A percentile compares a stretch with the other conserved stretches of the same genome.
Evolutionary conservation across 2,329 filamentous ascomycete genomes (phyloP).

Genomic region (Beauveria australis): DNA sequence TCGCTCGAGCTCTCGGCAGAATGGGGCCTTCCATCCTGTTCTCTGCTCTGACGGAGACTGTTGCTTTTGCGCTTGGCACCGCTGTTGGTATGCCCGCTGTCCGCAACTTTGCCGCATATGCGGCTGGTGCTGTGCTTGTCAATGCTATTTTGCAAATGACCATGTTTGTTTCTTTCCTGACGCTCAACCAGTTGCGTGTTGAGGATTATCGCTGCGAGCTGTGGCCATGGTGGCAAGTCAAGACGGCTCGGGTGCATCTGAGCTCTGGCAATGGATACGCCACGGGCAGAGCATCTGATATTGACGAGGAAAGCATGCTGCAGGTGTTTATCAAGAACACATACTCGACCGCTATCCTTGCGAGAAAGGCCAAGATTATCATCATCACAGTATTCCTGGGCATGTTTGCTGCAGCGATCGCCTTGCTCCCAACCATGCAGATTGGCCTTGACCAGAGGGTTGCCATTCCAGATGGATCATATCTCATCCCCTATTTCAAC

Average conservation of each 20-base stretch:
- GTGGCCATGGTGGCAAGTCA: slow-evolving; percentile 79
- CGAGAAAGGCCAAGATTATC: slow-evolving; percentile 67
- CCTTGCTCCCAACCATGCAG: slow-evolving; percentile 74
- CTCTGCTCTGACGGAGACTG: slow-evolving; percentile 88
- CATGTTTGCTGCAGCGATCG: slow-evolving; percentile 75
- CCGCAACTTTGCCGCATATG: slow-evolving; percentile 93
- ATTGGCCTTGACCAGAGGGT: slow-evolving; percentile 92
- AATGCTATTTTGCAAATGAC: slow-evolving; percentile 96
- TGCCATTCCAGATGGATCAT: slow-evolving; percentile 87
- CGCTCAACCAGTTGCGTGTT: slow-evolving; percentile 83
- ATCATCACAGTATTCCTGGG: slow-evolving; percentile 79
- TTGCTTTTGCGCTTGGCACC: slow-evolving; percentile 84
- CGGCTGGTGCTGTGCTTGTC: slow-evolving; percentile 91
- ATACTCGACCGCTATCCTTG: slow-evolving; percentile 76
- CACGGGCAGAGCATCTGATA: slow-evolving; percentile 55
- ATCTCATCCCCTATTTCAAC: slow-evolving; percentile 93
- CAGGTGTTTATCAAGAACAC: slow-evolving; percentile 84
- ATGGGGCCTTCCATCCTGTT: slow-evolving; percentile 97
- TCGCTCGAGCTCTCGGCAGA: slow-evolving; percentile 80
- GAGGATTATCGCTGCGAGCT: slow-evolving; percentile 86
- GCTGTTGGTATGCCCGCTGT: slow-evolving; percentile 98
- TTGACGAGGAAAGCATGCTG: slow-evolving; percentile 73
- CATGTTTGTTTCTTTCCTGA: slow-evolving; percentile 88
- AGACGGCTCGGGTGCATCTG: slow-evolving; percentile 61
- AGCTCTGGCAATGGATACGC: slow-evolving; percentile 47